Percentiles rank a stretch among this genome's conserved stretches.
phyloP scores from a whole-genome alignment of 352 stramenopile genomes.

The Halophytophthora polymorphica region DNA sequence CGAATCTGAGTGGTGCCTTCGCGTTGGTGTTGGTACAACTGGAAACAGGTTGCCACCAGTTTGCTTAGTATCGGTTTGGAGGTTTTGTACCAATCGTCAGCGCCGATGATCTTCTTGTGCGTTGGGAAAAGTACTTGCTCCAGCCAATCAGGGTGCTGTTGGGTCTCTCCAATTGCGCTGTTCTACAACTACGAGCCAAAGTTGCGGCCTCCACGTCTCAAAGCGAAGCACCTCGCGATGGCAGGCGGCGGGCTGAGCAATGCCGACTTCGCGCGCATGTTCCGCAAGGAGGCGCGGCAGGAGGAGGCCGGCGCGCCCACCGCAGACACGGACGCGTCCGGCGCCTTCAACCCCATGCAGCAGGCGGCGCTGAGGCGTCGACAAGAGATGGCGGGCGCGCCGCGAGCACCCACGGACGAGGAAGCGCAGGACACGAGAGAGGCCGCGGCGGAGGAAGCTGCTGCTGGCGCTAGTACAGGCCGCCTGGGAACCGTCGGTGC shows the following conservation, averaged over 20 bases:
- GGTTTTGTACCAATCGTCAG: too few relatives aligned
- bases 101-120: too few relatives aligned
- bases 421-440: background rate
- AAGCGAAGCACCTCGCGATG: conserved; percentile 3
- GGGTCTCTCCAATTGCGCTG: too few relatives aligned
- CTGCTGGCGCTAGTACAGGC: conserved; percentile 9
- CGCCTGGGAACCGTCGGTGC: too few relatives aligned
- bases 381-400: conserved; percentile 15
- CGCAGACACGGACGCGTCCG: background rate
- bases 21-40: too few relatives aligned
- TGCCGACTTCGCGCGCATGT: conserved; percentile 80
- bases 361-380: conserved; percentile 14
- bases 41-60: too few relatives aligned
- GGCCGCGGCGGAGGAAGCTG: conserved; percentile 5
- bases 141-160: too few relatives aligned
- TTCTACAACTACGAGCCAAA: too few relatives aligned
- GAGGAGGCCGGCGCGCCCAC: conserved; percentile 3
- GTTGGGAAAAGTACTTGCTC: too few relatives aligned
- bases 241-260: conserved; percentile 43
- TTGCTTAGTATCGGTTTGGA: too few relatives aligned
- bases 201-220: background rate
- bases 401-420: background rate
- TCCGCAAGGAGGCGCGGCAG: conserved; percentile 36
- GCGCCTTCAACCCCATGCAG: conserved; percentile 16
- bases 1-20: too few relatives aligned